Evolutionary conservation across 164 flowering plant genomes (phyloP), one percentile per base, ranked within the genome.

Genomic region (Dillenia suffruticosa): DNA sequence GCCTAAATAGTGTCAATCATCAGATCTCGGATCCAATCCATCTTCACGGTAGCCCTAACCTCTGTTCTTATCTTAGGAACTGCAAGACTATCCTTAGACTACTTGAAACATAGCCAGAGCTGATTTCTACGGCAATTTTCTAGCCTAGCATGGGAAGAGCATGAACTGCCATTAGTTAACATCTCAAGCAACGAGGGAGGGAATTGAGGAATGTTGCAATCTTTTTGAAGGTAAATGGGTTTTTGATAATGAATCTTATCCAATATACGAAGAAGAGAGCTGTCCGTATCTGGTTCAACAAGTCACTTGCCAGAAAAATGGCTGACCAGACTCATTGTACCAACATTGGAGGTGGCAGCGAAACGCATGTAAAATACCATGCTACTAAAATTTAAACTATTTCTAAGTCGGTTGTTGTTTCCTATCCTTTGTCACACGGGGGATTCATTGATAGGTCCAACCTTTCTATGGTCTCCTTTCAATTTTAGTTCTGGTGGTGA

Each of bases 261-360:
- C 96, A 19, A 70, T 84, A 16, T 90, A 92, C 63, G 66, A 50
- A 50, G 96, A 92, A 73, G 78, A 81, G 56, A 74, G 75, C 51
- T 93, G 97, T 59, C 84, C 92, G 59, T 88, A 76, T 72, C 74
- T 93, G 71, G 89, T 84, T 19, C 81, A 83, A 43, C 92, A 87
- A 64, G 85, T 83, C 49, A 83, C 93, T 66, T 90, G 98, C 69
- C 75, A 67, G 50, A 84, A 68, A 64, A 90, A 90, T 72, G 97
- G 98, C 2, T 81, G 96, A 59, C 87, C 93, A 49, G 98, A 93
- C 84, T 82, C 93, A 63, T 65, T 70, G 15, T 93, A 93, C 60
- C 87, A 85, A 75, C 83, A 84, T 17, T 93, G 98, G 98, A 88
- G 84, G 77, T 94, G 97, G 99, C 79, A 88, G 73, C 99, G 95